phyloP scores from a whole-genome alignment of 495 filamentous ascomycete genomes.

The Pseudomonodictys pantanalensis region DNA sequence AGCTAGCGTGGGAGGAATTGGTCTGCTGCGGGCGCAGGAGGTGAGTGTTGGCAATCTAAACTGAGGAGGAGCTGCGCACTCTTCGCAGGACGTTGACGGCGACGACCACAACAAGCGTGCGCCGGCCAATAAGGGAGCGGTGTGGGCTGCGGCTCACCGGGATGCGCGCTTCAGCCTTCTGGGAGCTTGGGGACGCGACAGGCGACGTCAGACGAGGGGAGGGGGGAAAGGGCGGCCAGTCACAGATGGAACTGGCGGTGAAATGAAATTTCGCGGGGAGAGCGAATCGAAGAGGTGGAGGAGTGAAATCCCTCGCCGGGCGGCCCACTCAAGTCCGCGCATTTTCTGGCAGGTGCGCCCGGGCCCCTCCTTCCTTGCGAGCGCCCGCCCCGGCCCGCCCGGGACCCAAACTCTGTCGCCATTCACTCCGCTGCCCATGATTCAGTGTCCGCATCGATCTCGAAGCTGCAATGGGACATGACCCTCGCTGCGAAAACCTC shows the following conservation, averaged over 20 bases:
- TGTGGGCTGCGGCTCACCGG: slow-evolving; percentile 21
- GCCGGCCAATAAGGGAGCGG: slow-evolving; percentile 12
- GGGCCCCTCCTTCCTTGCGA: background rate
- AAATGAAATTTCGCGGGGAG: background rate
- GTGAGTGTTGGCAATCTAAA: slow-evolving; percentile 24
- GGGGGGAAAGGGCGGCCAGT: slow-evolving; percentile 19
- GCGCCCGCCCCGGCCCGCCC: background rate
- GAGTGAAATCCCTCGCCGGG: background rate
- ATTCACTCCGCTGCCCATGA: no score
- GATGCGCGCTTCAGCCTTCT: background rate
- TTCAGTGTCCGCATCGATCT: no score
- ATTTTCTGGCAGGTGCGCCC: background rate
- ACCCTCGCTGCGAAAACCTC: no score
- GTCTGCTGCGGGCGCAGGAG: slow-evolving; percentile 23
- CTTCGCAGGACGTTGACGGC: slow-evolving; percentile 6
- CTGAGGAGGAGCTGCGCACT: slow-evolving; percentile 13
- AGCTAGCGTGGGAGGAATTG: slow-evolving; percentile 35
- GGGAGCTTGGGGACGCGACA: no score
- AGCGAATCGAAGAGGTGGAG: slow-evolving; percentile 17
- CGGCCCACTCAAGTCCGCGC: background rate
- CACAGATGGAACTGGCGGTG: slow-evolving; percentile 2
- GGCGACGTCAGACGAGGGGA: background rate
- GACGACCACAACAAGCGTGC: slow-evolving; percentile 15
- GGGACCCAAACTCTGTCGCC: no score
- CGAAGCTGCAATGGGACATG: no score